Base-by-base conservation (phyloP, 2,329 filamentous ascomycete genomes). In the Botryotinia globosa region DNA sequence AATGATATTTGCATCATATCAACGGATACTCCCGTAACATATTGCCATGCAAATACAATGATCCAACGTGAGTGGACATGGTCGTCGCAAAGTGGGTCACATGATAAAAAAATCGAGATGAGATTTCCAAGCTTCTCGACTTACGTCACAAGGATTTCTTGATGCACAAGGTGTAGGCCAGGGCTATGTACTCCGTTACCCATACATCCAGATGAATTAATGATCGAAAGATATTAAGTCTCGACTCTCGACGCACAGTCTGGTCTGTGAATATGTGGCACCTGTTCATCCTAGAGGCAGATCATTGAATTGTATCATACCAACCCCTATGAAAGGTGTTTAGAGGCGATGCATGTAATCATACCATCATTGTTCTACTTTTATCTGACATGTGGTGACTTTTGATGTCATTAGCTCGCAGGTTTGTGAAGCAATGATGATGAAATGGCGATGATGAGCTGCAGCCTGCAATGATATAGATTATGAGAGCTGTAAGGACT, bases 101-200 rank as follows among this genome's bases (percentile, higher is more conserved):
- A 65, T 65, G 63, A 65, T 48, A 45, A 8, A 42, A 62, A 42
- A 44, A 44, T 56, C 51, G 51, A 63, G 48, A 44, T 25, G 39
- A 63, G 12, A 63, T 51, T 51, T 65, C 63, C 63, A 65, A 65
- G 63, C 7, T 65, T 65, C 29, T 65, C 42, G 32, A 51, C 29
- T 65, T 65, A 65, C 63, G 63, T 65, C 63, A 65, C 44, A 65
- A 16, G 29, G 29, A 65, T 48, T 51, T 65, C 63, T 45, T 65
- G 44, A 22, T 65, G 29, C 29, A n/a, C 62, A 22, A 48, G 29
- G 22, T 65, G 44, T 14, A 65, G 32, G 14, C 22, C 22, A 62
- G 22, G 25, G 9, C 25, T n/a, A 56, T 56, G 51, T 56, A 56
- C 51, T 56, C 12, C n/a, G 14, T 56, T 56, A 56, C 16, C 37